Percentiles rank a stretch among this genome's conserved stretches.
Evolutionary conservation across 805 yeast genomes (phyloP).

Genomic region (Spathaspora passalidarum): DNA sequence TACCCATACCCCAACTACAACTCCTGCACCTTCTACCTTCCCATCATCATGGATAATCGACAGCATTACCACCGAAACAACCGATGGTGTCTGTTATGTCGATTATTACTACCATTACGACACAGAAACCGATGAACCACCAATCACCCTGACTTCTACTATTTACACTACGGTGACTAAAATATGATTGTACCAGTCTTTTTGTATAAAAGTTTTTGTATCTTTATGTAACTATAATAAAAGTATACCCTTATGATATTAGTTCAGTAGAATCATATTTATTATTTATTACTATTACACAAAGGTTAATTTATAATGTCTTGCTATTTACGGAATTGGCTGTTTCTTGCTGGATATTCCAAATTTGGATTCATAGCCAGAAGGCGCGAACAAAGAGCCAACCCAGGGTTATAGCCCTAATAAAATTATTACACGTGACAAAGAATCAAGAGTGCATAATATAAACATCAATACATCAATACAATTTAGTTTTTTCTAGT

Average conservation of each 20-base stretch:
- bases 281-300: not conserved
- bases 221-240: not conserved
- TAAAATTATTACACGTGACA: not conserved
- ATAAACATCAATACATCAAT: slow-evolving; percentile 3
- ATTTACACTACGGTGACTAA: slow-evolving; percentile 32
- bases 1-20: slow-evolving; percentile 6
- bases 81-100: slow-evolving; percentile 32
- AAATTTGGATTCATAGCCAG: slow-evolving; percentile 4
- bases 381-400: not conserved
- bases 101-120: slow-evolving; percentile 35
- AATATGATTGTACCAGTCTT: not conserved
- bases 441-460: not conserved
- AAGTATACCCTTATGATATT: not conserved
- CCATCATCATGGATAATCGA: slow-evolving; percentile 30
- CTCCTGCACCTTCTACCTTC: slow-evolving; percentile 5
- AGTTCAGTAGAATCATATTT: not conserved
- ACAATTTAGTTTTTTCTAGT: not conserved
- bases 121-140: slow-evolving; percentile 27
- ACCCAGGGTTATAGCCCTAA: slow-evolving; percentile 3
- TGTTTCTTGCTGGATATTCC: not conserved
- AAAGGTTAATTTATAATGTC: not conserved
- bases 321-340: too few relatives aligned
- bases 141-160: slow-evolving; percentile 39
- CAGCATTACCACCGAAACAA: slow-evolving; percentile 26
- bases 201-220: not conserved